Evolutionary conservation across 2,329 filamentous ascomycete species (phyloP), one percentile per base, ranked within the genome.

Genomic region (Fusarium acutatum): DNA sequence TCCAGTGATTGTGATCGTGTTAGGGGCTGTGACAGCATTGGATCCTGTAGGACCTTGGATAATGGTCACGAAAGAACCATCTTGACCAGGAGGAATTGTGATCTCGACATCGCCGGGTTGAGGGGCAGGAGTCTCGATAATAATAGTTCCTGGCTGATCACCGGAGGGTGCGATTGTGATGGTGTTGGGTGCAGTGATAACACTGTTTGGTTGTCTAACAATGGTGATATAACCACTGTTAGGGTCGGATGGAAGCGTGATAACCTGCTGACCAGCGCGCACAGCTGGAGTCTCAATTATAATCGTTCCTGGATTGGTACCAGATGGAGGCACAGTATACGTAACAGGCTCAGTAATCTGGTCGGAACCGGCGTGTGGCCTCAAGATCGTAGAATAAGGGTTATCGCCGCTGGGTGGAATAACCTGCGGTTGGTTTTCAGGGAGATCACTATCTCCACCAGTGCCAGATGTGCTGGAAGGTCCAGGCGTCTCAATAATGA

Each of bases 181-280:
- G 2, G 71, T 73, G 14, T 69, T 74, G 7, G 71, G 71, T 7
- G 46, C 63, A 9, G 67, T 73, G 22, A 73, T 72, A 8, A 30
- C 32, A n/a, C 56, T 44, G 20, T 69, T 59, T 28, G 69, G 60
- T 26, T 38, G 59, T 22, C 69, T 64, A 7, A 73, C 64, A 28
- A 74, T 41, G 7, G 71, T 73, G 15, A 74, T 44, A 9, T 72
- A 73, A 10, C 63, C 63, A 13, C 71, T 73, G 15, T 61, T 56
- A n/a, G 71, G 71, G 20, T 74, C 71, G 6, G 71, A 58, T 7
- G 71, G 71, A n/a, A 73, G 71, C 17, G 71, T 73, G 37, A 73
- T 49, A 6, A 40, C 40, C 43, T 54, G 63, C n/a, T 72, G 69
- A 20, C 64, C 65, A 43, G 35, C 56, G 10, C 60, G 60, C 22